These are phyloP conservation scores for Phytophthora hibernalis DNA, from an alignment of 352 stramenopile genomes.

Conservation along the genomic window DNA sequence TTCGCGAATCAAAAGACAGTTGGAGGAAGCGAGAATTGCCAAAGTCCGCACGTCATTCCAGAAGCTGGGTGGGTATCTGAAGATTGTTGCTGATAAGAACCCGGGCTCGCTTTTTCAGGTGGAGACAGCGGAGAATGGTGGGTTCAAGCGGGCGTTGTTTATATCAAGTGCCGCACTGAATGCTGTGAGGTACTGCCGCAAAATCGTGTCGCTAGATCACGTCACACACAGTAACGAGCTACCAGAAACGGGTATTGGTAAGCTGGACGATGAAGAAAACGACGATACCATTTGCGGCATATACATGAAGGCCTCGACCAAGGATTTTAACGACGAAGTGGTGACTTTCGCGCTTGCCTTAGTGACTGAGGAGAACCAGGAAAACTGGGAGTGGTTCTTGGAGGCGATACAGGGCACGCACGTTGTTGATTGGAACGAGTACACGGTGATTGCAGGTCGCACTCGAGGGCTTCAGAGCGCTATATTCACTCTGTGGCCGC, in stretches of 20 bases:
- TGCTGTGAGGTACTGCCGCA: constrained; percentile 63
- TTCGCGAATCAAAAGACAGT: constrained; percentile 78
- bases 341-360: constrained; percentile 73
- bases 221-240: constrained; percentile 53
- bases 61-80: constrained; percentile 67
- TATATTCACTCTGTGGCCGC: constrained; percentile 59
- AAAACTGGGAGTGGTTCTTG: constrained; percentile 85
- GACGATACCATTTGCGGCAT: constrained; percentile 78
- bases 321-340: constrained; percentile 79
- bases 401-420: constrained; percentile 51
- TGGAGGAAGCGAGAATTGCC: constrained; percentile 64
- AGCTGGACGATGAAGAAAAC: constrained; percentile 62
- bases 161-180: constrained; percentile 62
- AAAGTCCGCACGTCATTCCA: constrained; percentile 76
- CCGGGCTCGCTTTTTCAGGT: constrained; percentile 59
- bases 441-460: constrained; percentile 72
- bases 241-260: constrained; percentile 41
- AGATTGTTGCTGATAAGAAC: constrained; percentile 75
- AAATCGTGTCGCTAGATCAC: constrained; percentile 68
- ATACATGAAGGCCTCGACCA: constrained; percentile 74
- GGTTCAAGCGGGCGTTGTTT: constrained; percentile 73
- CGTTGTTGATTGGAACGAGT: constrained; percentile 60
- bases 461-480: constrained; percentile 59
- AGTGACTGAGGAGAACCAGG: constrained; percentile 67
- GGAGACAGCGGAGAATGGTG: constrained; percentile 55